Base-by-base conservation (phyloP, 495 filamentous ascomycete genomes). In the Penicillium canescens region DNA sequence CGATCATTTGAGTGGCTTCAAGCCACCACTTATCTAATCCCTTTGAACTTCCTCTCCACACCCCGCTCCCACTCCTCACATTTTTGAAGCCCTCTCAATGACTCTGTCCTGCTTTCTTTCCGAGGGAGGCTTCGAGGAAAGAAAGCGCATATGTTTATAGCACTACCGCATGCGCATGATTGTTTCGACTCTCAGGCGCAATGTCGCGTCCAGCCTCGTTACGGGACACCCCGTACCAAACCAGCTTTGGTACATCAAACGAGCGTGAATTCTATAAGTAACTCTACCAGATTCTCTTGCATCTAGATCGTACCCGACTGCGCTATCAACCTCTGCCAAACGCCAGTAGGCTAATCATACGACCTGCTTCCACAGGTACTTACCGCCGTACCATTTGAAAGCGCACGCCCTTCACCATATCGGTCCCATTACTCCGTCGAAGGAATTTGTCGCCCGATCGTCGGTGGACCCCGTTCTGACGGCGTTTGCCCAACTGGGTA, bases 401-500 rank as follows among this genome's bases (percentile, higher is more conserved):
- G 20, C 54, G 28, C 36, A 45, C 36, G 7, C 50, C 40, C 12
- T 54, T 7, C 46, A 55, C 13, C 61, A 58, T 39, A 4, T 56
- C 38, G 33, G 43, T 10, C 42, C 46, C 42, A 28, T 46, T 14
- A 57, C 50, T 8, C 31, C 16, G 6, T 40, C 35, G 0, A 50
- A 47, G 2, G 36, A 56, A 11, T 39, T 56, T 24, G 40, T 45
- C 4, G 35, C 55, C 3, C 57, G 49, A 12, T 55, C 62, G 3
- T 78, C 75, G 16, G 57, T 52, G 7, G 86, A 88, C 53, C 73
- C 80, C 1, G 77, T 77, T 34, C 68, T 89, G 4, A 82, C 82
- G 0, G 81, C 82, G 1, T 79, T 88, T 49, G 79, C 83, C 26
- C 84, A 88, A 60, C 63, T 88, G 20, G 82, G 78, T 0, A 69